Percentiles rank a stretch among this genome's conserved stretches.
Evolutionary conservation across 257 asterid genomes (phyloP).

Genomic region (Rhazya stricta): DNA sequence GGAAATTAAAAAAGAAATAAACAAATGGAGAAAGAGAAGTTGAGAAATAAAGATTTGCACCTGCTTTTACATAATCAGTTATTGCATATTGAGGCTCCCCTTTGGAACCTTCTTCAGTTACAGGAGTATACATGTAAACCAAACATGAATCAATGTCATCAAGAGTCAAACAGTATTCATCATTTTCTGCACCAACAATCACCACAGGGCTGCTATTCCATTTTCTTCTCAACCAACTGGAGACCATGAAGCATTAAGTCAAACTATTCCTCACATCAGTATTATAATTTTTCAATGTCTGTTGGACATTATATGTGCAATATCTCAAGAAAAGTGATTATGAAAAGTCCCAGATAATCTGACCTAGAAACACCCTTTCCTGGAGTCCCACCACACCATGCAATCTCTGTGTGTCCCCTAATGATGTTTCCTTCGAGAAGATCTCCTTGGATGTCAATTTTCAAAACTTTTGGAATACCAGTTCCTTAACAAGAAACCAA

Average conservation of each 20-base stretch:
- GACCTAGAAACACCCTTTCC: constrained; percentile 96
- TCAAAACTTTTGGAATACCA: constrained; percentile 82
- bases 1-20: neutral
- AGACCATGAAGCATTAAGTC: constrained; percentile 21
- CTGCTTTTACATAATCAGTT: constrained; percentile 92
- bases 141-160: constrained; percentile 85
- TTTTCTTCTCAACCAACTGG: constrained; percentile 85
- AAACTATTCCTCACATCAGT: constrained; percentile 11
- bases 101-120: constrained; percentile 87
- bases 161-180: constrained; percentile 69
- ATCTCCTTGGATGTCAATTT: constrained; percentile 74
- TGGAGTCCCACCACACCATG: constrained; percentile 98
- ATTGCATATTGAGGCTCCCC: constrained; percentile 98
- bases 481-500: constrained; percentile 55
- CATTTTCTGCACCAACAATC: constrained; percentile 84
- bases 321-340: constrained; percentile 8
- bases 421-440: constrained; percentile 79
- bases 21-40: neutral
- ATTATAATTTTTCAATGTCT: neutral
- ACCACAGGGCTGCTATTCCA: constrained; percentile 93
- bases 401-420: constrained; percentile 72
- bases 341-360: constrained; percentile 22
- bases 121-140: constrained; percentile 95
- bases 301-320: constrained; percentile 5
- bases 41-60: constrained; percentile 27